A percentile compares a stretch with the other conserved stretches of the same genome.
phyloP scores from a whole-genome alignment of 495 filamentous ascomycete species.

The Thermothielavioides terrestris region DNA sequence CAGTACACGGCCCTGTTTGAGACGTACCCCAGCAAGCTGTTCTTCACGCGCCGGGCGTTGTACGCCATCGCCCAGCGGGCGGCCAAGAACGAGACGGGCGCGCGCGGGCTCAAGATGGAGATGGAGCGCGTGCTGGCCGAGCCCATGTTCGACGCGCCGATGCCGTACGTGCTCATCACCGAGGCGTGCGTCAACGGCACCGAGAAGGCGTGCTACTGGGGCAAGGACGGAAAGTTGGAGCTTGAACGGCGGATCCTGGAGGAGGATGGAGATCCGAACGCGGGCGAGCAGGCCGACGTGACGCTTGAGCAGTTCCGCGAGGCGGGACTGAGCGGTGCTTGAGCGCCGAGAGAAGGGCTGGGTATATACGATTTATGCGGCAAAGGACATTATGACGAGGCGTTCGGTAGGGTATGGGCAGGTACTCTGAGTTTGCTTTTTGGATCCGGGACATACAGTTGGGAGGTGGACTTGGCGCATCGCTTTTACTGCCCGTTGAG shows the following conservation, averaged over 20 bases:
- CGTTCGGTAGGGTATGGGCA: slow-evolving; percentile 1
- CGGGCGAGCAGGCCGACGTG: slow-evolving; percentile 11
- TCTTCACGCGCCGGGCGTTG: slow-evolving; percentile 72
- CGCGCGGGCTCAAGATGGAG: slow-evolving; percentile 77
- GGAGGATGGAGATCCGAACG: too few relatives aligned
- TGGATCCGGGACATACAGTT: neutral
- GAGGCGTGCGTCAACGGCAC: slow-evolving; percentile 59
- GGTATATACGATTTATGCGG: neutral
- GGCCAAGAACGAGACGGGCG: slow-evolving; percentile 70
- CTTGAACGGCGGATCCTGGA: slow-evolving; percentile 46
- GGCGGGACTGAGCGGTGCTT: slow-evolving; percentile 39
- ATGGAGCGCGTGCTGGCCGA: slow-evolving; percentile 81
- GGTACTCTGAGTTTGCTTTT: neutral
- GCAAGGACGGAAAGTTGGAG: slow-evolving; percentile 44
- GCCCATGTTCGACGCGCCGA: slow-evolving; percentile 84
- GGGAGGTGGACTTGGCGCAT: neutral
- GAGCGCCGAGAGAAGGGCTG: slow-evolving; percentile 9
- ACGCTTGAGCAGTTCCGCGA: slow-evolving; percentile 32
- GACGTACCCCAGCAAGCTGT: slow-evolving; percentile 72
- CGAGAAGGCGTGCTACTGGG: slow-evolving; percentile 45
- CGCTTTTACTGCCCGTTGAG: neutral
- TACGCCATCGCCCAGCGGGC: slow-evolving; percentile 70
- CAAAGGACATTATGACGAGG: neutral
- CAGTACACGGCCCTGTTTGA: slow-evolving; percentile 83
- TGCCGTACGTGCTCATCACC: slow-evolving; percentile 59